phyloP scores from a whole-genome alignment of 1,284 basidiomycete species.

The Irpex sp. region DNA sequence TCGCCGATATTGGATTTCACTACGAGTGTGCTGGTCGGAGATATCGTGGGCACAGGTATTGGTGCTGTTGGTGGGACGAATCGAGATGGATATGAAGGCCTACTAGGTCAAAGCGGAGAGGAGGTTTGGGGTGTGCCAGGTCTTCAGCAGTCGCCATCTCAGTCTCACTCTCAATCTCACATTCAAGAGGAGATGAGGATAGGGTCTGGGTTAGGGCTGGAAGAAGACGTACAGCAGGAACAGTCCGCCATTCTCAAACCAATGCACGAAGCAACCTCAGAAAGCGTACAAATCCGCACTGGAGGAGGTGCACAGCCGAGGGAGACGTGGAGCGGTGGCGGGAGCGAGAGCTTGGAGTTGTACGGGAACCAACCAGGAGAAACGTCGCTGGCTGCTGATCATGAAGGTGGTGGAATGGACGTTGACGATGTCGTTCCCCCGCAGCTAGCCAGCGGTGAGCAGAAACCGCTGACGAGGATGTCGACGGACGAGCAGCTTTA shows the following conservation, averaged over 20 bases:
- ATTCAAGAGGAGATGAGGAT: no score
- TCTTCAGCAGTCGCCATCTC: no score
- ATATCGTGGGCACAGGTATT: neutral
- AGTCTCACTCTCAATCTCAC: no score
- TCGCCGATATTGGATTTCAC: neutral
- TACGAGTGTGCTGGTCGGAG: neutral
- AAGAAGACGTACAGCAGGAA: no score
- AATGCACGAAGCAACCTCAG: neutral
- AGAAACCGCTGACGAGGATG: neutral
- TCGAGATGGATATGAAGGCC: no score
- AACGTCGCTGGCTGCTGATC: neutral
- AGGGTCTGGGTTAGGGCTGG: no score
- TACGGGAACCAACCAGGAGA: neutral
- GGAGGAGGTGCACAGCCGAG: neutral
- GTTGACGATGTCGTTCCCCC: neutral
- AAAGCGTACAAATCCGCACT: neutral
- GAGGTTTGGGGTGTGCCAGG: no score
- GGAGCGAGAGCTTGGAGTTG: neutral
- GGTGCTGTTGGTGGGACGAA: no score
- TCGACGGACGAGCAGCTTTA: neutral
- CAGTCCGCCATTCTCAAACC: no score
- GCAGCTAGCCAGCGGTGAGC: neutral
- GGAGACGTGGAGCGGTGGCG: neutral
- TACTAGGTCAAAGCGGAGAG: no score
- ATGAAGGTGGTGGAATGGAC: neutral